Base-by-base conservation (phyloP, 768 basidiomycete species). In the Tulasnella sp. region DNA sequence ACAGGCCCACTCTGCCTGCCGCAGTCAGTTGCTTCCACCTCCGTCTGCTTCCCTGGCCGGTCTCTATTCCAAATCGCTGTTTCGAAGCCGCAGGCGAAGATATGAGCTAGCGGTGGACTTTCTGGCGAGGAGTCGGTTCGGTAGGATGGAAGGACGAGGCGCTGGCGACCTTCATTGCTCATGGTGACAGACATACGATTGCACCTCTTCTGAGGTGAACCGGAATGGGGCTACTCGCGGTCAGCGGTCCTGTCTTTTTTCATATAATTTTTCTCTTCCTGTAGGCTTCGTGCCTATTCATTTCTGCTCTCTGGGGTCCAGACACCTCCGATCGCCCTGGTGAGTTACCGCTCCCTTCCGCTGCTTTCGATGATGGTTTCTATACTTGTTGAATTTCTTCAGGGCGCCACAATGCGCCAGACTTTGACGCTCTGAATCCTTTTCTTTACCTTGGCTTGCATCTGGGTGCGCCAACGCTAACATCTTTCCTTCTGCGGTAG, bases 171-270 rank as follows among this genome's bases (percentile, higher is more conserved):
- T 39, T 45, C 38, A 52, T 74, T 74, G 73, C 73, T 74, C 73
- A 74, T 74, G 37, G 52, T 39, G 52, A 74, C 45, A 74, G 73
- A 58, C 73, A 74, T 74, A 58, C 73, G 73, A 74, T 74, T 74
- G 54, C 73, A 37, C 37, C 36, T 74, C 31, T 31, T 52, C 34
- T 31, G 73, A 58, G 37, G 42, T 42, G 49, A 74, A 74, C 45
- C 71, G 42, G 42, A 74, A 74, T 39, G 73, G 73, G 73, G 73
- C 73, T 74, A 74, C 73, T 74, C 73, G 73, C 36, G 45, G 34
- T 74, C 73, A 74, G 73, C 73, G 49, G 73, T 31, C 22, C 14
- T 38, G 37, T 34, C 22, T n/a, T 34, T 52, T 54, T 72, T 19
- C 29, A 31, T 72, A 72, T 25, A 74, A 74, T 74, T 74, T 74